phyloP scores from a whole-genome alignment of 2,329 filamentous ascomycete genomes.

The Sarocladium strictum region DNA sequence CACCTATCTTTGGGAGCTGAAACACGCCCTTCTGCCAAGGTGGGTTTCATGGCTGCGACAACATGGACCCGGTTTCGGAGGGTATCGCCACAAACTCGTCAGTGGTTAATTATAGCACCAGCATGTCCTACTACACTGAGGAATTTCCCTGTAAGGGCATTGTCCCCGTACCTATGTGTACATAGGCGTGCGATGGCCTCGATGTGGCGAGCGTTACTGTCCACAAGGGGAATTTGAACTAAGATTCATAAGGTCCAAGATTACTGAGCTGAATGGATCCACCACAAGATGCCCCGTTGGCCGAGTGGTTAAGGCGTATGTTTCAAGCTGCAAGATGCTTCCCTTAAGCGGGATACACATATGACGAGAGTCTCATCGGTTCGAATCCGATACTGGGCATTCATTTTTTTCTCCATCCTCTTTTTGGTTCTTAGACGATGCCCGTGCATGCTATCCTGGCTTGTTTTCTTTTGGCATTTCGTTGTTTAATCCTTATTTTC shows the following conservation, averaged over 20 bases:
- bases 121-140: too few species aligned
- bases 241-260: too few species aligned
- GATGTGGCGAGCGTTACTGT: too few species aligned
- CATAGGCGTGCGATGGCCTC: too few species aligned
- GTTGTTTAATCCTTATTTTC: too few species aligned
- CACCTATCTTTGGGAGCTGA: neutral
- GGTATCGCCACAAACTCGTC: too few species aligned
- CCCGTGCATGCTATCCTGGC: neutral
- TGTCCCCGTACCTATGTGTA: too few species aligned
- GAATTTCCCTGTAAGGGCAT: too few species aligned
- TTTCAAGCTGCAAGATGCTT: constrained; percentile 6
- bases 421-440: neutral
- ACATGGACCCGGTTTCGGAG: neutral
- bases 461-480: too few species aligned
- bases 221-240: too few species aligned
- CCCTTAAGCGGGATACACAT: constrained; percentile 5
- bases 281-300: constrained; percentile 2
- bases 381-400: constrained; percentile 8
- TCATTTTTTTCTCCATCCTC: neutral
- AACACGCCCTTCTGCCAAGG: neutral
- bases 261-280: too few species aligned
- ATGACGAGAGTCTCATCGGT: constrained; percentile 8
- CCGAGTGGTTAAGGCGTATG: constrained; percentile 8
- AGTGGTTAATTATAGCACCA: too few species aligned
- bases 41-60: neutral